These are phyloP conservation scores for Sarcocystis neurona DNA, from an alignment of 169 alveolate species.

Conservation along the genomic window DNA sequence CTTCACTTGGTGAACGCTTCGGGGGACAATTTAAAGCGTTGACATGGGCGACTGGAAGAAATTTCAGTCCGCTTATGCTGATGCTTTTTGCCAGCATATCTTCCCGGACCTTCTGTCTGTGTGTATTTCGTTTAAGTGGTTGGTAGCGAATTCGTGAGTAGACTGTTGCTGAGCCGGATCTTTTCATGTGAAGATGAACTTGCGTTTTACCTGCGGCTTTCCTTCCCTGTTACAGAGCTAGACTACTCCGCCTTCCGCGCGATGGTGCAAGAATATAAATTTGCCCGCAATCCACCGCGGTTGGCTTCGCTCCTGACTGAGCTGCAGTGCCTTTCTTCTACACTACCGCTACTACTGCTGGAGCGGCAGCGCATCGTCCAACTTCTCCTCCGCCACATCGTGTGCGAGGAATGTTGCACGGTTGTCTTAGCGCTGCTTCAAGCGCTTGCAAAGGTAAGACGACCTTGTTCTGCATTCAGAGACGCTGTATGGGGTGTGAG, in stretches of 20 bases:
- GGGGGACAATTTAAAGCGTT: too few species aligned
- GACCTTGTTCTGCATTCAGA: too few species aligned
- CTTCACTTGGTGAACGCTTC: too few species aligned
- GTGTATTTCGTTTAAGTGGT: too few species aligned
- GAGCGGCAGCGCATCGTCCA: constrained; percentile 5
- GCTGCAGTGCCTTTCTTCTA: neutral
- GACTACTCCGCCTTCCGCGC: neutral
- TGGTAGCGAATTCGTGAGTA: too few species aligned
- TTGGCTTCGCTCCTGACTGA: neutral
- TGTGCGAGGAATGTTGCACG: neutral
- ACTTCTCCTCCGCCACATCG: neutral
- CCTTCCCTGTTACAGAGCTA: neutral
- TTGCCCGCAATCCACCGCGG: neutral
- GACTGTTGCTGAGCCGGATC: too few species aligned
- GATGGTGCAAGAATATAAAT: neutral
- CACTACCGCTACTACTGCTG: neutral
- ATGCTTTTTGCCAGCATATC: too few species aligned
- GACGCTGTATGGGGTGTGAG: too few species aligned
- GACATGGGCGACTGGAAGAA: too few species aligned
- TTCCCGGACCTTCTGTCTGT: too few species aligned
- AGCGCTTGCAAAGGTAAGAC: neutral
- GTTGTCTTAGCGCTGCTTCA: neutral
- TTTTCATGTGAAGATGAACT: neutral
- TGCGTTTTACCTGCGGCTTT: neutral
- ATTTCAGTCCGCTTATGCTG: too few species aligned